phyloP scores from a whole-genome alignment of 352 stramenopile genomes.

The Thraustochytrium sp. region DNA sequence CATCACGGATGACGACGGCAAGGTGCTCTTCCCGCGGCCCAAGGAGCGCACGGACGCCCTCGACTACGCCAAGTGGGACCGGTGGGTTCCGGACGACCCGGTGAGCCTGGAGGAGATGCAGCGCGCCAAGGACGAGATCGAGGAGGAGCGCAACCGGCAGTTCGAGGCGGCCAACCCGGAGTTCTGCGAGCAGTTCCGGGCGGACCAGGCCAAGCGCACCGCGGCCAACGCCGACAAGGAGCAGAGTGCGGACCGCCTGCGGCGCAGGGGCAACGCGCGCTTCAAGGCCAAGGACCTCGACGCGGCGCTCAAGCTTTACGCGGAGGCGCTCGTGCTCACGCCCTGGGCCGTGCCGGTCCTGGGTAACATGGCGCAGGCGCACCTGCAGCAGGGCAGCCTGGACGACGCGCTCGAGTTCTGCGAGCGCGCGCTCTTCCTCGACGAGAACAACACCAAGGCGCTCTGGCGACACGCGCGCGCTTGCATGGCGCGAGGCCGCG shows the following conservation, averaged over 20 bases:
- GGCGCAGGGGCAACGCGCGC: slow-evolving; percentile 21
- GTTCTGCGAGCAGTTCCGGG: slow-evolving; percentile 45
- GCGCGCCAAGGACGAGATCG: slow-evolving; percentile 42
- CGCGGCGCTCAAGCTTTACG: slow-evolving; percentile 30
- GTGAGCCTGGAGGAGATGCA: slow-evolving; percentile 39
- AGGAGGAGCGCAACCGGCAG: slow-evolving; percentile 40
- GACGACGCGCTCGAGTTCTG: slow-evolving; percentile 47
- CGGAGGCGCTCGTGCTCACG: slow-evolving; percentile 35
- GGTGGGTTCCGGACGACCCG: slow-evolving; percentile 43
- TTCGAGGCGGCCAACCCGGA: slow-evolving; percentile 48
- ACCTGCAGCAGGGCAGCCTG: not conserved
- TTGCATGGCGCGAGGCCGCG: not conserved
- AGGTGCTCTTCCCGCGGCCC: slow-evolving; percentile 1
- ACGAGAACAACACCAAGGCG: slow-evolving; percentile 45
- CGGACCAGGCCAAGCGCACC: slow-evolving; percentile 38
- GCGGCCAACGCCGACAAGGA: slow-evolving; percentile 13
- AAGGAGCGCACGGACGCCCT: slow-evolving; percentile 4
- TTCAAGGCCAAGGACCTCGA: slow-evolving; percentile 30
- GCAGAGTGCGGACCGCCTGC: not conserved
- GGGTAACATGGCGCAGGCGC: slow-evolving; percentile 44
- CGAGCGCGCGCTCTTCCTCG: slow-evolving; percentile 43
- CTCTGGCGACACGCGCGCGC: slow-evolving; percentile 36
- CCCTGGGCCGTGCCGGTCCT: slow-evolving; percentile 35
- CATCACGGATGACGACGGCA: slow-evolving; percentile 32
- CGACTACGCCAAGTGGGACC: slow-evolving; percentile 49